These are phyloP conservation scores for Artemisia argyi DNA, from an alignment of 129 eudicot species.

Conservation along the genomic window DNA sequence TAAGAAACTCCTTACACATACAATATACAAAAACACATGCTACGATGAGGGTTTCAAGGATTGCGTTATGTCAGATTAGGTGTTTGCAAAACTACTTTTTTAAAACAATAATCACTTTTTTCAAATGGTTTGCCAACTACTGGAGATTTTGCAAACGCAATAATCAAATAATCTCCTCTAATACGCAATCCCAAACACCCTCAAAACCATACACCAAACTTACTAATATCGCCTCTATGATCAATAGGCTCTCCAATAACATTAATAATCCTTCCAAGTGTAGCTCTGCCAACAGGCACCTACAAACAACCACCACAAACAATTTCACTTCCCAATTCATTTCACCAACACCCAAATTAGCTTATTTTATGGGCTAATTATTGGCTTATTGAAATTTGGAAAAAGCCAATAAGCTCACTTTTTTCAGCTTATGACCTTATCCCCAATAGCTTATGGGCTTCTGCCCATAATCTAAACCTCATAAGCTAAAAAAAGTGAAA, in stretches of 20 bases:
- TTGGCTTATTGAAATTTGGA: too few relatives aligned
- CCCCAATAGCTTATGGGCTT: too few relatives aligned
- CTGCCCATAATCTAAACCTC: too few relatives aligned
- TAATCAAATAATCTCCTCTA: neutral
- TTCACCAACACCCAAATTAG: neutral
- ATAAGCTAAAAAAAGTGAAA: too few relatives aligned
- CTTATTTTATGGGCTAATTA: neutral
- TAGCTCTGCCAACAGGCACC: constrained; percentile 7
- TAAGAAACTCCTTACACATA: constrained; percentile 1
- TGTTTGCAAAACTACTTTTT: neutral
- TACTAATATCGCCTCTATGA: constrained; percentile 13
- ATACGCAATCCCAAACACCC: neutral
- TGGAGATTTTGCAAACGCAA: neutral
- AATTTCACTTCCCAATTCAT: constrained; percentile 8
- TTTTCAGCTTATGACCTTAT: too few relatives aligned
- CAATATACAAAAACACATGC: neutral
- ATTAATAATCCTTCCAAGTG: neutral
- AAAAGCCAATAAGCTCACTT: too few relatives aligned
- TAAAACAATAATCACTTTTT: neutral
- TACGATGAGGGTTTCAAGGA: too few relatives aligned
- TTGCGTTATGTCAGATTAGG: neutral
- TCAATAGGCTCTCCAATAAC: constrained; percentile 15
- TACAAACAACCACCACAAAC: neutral
- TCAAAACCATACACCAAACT: neutral
- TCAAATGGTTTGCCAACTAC: neutral